Evolutionary conservation across 2,329 filamentous ascomycete species (phyloP), one percentile per base, ranked within the genome.

Genomic region (Fusarium concolor): DNA sequence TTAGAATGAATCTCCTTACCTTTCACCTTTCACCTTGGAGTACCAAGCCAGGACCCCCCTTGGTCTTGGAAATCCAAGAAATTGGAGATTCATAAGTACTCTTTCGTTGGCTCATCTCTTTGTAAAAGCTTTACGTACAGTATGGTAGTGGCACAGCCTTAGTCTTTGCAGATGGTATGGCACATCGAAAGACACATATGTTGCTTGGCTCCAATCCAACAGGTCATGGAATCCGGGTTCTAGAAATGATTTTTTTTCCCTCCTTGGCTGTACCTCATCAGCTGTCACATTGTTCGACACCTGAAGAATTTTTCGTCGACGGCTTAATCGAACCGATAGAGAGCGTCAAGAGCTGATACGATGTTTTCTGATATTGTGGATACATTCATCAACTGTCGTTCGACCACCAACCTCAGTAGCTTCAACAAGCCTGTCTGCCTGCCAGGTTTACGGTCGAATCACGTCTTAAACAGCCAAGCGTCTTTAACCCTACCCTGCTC

Each of bases 391-490:
- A 43, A 56, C 50, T 42, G 55, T 59, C 55, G 31, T 62, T 39
- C 49, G 44, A 69, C 57, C 51, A 37, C 6, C 22, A 24, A 24
- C 20, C 12, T 38, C 59, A 57, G 50, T 51, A 52, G 65, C 49
- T 54, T 62, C 14, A 28, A 37, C 20, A 39, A 42, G 22, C 24
- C 37, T 20, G 22, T 24, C 37, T 20, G 22, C 28, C 37, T 24
- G 22, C 41, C 38, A 47, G 35, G 47, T 50, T 54, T 20, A 28
- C 55, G 38, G 52, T 39, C 45, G 29, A 59, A 31, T 22, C 33
- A 51, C 65, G 20, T 52, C 41, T 44, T 59, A 65, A 53, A 68
- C 45, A 68, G 55, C 54, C 64, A 68, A 46, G 55, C 55, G 59
- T 54, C 57, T 37, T 47, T 61, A 56, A 38, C 41, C 38, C 37